Evolutionary conservation across 768 basidiomycete species (phyloP).

Genomic region (Sarcodon sp.): DNA sequence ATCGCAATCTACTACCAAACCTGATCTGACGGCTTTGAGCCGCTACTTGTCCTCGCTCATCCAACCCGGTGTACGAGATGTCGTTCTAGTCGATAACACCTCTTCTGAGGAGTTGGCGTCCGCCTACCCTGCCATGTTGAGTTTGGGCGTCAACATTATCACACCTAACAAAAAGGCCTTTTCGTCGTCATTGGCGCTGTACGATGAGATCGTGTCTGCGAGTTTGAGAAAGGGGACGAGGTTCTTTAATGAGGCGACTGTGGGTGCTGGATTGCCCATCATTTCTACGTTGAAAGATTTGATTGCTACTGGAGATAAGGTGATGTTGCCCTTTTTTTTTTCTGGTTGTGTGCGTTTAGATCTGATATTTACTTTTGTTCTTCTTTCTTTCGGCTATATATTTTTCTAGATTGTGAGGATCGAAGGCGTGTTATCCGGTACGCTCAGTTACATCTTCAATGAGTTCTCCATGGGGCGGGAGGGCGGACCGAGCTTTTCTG

Average conservation of each 20-base stretch:
- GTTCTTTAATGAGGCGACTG: slow-evolving; percentile 81
- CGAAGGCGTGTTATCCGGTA: slow-evolving; percentile 96
- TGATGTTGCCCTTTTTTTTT: slow-evolving; percentile 15
- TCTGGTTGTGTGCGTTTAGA: background rate
- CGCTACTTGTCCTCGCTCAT: slow-evolving; percentile 33
- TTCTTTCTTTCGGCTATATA: background rate
- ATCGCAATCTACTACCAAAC: slow-evolving; percentile 27
- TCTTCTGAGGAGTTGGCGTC: slow-evolving; percentile 72
- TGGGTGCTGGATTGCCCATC: slow-evolving; percentile 92
- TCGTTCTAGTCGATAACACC: slow-evolving; percentile 85
- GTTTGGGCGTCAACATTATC: slow-evolving; percentile 71
- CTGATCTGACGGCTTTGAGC: slow-evolving; percentile 26
- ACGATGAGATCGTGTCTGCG: slow-evolving; percentile 51
- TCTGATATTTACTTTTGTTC: background rate
- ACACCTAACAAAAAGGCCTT: slow-evolving; percentile 99
- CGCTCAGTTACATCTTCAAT: slow-evolving; percentile 99
- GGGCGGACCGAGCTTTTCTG: slow-evolving; percentile 65
- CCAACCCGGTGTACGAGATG: slow-evolving; percentile 28
- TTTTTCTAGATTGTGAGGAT: slow-evolving; percentile 64
- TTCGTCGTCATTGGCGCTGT: slow-evolving; percentile 59
- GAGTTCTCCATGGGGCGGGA: slow-evolving; percentile 68
- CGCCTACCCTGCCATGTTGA: slow-evolving; percentile 71
- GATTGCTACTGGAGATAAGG: slow-evolving; percentile 86
- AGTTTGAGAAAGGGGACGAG: slow-evolving; percentile 47
- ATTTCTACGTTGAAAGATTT: slow-evolving; percentile 88